Evolutionary conservation across 148 eudicot genomes (phyloP).

Genomic region (Amaranthus hypochondriacus): DNA sequence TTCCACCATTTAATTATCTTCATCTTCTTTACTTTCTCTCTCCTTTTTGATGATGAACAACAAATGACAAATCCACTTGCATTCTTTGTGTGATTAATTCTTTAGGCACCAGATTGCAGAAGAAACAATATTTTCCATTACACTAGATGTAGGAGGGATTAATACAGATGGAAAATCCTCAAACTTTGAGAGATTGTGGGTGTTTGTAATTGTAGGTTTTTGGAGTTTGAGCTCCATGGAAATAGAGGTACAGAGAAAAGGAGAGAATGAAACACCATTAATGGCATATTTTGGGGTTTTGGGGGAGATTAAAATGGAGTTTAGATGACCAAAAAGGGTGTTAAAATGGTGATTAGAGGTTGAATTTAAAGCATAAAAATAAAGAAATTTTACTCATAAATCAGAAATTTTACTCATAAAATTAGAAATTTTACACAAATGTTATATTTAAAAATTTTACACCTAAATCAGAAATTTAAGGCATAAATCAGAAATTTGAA

Average conservation of each 20-base stretch:
- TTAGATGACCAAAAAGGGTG: conserved; percentile 55
- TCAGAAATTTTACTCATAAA: too few species aligned
- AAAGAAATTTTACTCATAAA: too few species aligned
- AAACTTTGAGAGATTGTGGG: conserved; percentile 43
- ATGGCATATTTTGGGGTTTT: conserved; percentile 21
- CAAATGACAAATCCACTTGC: conserved; percentile 42
- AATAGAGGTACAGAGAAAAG: conserved; percentile 55
- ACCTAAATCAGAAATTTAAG: too few species aligned
- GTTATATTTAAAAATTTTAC: too few species aligned
- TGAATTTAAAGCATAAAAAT: neutral
- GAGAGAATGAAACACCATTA: neutral
- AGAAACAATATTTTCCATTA: conserved; percentile 86
- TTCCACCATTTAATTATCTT: too few species aligned
- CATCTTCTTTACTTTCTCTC: too few species aligned
- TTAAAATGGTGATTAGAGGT: conserved; percentile 34
- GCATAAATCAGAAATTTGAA: too few species aligned
- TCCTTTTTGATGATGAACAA: too few species aligned
- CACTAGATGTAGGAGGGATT: conserved; percentile 81
- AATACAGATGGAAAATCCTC: conserved; percentile 48
- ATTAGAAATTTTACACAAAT: too few species aligned
- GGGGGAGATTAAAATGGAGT: conserved; percentile 35
- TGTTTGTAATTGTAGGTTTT: conserved; percentile 13
- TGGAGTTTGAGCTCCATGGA: conserved; percentile 35
- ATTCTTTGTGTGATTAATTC: conserved; percentile 79
- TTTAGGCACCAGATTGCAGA: conserved; percentile 89